A percentile compares a stretch with the other conserved stretches of the same genome.
Evolutionary conservation across 306 rosid genomes (phyloP).

Genomic region (Citrullus amarus): DNA sequence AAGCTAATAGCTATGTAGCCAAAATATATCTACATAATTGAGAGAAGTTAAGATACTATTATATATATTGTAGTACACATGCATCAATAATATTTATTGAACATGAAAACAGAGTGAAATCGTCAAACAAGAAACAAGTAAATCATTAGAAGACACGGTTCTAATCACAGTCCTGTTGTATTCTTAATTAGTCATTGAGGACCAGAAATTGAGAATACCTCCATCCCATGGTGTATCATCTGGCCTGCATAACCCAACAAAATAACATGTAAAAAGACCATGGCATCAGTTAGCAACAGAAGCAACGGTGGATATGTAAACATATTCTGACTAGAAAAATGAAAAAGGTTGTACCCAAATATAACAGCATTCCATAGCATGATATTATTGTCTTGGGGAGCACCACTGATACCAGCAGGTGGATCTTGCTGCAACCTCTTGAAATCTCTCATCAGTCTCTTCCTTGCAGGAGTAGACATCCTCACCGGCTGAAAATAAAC

Average conservation of each 20-base stretch:
- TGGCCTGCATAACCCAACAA: conserved; percentile 54
- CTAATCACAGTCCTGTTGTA: neutral
- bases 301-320: neutral
- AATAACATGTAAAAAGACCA: conserved; percentile 14
- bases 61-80: neutral
- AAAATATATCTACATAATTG: neutral
- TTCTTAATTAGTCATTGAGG: neutral
- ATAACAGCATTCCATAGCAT: conserved; percentile 99
- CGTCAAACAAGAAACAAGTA: neutral
- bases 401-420: conserved; percentile 93
- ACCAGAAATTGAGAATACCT: conserved; percentile 36
- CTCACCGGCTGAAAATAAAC: conserved; percentile 48
- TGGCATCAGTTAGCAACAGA: neutral
- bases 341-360: conserved; percentile 48
- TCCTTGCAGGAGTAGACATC: conserved; percentile 90
- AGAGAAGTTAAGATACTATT: neutral
- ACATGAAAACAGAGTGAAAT: neutral
- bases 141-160: neutral
- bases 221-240: conserved; percentile 99
- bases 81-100: neutral
- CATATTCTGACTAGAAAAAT: neutral
- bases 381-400: conserved; percentile 90
- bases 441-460: conserved; percentile 92
- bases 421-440: conserved; percentile 91
- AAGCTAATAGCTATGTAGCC: neutral